phyloP scores from a whole-genome alignment of 257 asterid genomes.

The Petunia axillaris region DNA sequence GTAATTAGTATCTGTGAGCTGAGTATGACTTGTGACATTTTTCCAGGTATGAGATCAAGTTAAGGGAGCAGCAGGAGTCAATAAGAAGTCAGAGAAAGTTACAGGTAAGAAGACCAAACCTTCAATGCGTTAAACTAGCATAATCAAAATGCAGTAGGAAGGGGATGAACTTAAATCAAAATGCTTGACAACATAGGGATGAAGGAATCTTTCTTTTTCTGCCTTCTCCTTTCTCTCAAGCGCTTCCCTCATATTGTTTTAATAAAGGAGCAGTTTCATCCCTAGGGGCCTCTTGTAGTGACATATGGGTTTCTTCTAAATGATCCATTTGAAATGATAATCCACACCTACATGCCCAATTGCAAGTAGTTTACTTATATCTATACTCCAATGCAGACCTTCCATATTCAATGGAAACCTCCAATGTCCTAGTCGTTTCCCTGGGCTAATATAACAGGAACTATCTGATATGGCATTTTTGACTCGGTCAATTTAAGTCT shows the following conservation, averaged over 20 bases:
- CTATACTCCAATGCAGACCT: not conserved
- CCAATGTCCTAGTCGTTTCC: not conserved
- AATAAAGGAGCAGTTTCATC: no score
- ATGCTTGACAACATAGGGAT: not conserved
- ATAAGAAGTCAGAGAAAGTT: constrained; percentile 80
- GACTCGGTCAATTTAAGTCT: not conserved
- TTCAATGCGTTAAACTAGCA: not conserved
- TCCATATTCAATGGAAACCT: not conserved
- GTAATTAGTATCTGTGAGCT: not conserved
- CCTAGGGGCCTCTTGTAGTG: no score
- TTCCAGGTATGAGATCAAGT: constrained; percentile 91
- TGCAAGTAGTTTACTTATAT: constrained; percentile 9
- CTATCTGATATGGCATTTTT: constrained; percentile 9
- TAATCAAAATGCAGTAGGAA: constrained; percentile 8
- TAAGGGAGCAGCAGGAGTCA: constrained; percentile 87
- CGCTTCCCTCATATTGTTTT: no score
- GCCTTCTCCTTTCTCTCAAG: no score
- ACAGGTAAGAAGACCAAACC: constrained; percentile 59
- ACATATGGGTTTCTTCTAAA: not conserved
- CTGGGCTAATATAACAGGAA: not conserved
- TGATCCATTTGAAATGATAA: constrained; percentile 6
- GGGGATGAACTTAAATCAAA: not conserved
- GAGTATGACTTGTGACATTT: constrained; percentile 27
- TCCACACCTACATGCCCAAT: not conserved
- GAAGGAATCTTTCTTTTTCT: no score